phyloP scores from a whole-genome alignment of 495 filamentous ascomycete species.

The Aspergillus cavernicola region DNA sequence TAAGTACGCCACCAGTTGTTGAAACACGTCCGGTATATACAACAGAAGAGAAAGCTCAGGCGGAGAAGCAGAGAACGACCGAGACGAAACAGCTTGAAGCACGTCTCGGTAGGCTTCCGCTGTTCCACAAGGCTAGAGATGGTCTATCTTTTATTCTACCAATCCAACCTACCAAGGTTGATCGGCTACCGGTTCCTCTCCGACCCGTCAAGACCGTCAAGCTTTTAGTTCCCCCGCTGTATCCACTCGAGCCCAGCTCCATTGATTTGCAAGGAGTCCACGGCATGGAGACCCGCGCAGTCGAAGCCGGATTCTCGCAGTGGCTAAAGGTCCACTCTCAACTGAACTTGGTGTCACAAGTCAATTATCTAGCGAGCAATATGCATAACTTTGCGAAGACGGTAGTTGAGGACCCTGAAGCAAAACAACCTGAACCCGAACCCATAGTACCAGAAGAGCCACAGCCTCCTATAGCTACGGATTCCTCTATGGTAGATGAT shows the following conservation, averaged over 20 bases:
- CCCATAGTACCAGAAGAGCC: slow-evolving; percentile 11
- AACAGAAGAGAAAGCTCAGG: slow-evolving; percentile 54
- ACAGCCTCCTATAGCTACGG: not conserved
- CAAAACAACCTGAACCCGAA: slow-evolving; percentile 15
- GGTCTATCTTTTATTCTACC: slow-evolving; percentile 69
- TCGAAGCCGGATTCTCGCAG: slow-evolving; percentile 63
- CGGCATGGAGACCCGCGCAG: slow-evolving; percentile 52
- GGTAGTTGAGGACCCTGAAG: slow-evolving; percentile 22
- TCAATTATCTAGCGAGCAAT: slow-evolving; percentile 76
- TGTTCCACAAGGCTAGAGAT: slow-evolving; percentile 69
- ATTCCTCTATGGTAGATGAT: slow-evolving; percentile 21
- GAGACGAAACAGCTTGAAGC: slow-evolving; percentile 76
- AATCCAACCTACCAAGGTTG: slow-evolving; percentile 61
- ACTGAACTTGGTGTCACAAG: slow-evolving; percentile 63
- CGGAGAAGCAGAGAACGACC: slow-evolving; percentile 57
- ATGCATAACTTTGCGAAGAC: slow-evolving; percentile 65
- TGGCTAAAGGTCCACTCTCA: slow-evolving; percentile 55
- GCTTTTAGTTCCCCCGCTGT: slow-evolving; percentile 67
- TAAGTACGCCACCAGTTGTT: not conserved
- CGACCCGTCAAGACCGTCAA: slow-evolving; percentile 61
- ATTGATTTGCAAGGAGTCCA: slow-evolving; percentile 63
- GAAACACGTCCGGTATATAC: slow-evolving; percentile 41
- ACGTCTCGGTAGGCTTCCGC: slow-evolving; percentile 63
- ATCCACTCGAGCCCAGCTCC: slow-evolving; percentile 66
- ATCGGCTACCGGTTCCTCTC: slow-evolving; percentile 59